These are phyloP conservation scores for Penicillium malachiteum DNA, from an alignment of 495 filamentous ascomycete genomes.

Conservation along the genomic window DNA sequence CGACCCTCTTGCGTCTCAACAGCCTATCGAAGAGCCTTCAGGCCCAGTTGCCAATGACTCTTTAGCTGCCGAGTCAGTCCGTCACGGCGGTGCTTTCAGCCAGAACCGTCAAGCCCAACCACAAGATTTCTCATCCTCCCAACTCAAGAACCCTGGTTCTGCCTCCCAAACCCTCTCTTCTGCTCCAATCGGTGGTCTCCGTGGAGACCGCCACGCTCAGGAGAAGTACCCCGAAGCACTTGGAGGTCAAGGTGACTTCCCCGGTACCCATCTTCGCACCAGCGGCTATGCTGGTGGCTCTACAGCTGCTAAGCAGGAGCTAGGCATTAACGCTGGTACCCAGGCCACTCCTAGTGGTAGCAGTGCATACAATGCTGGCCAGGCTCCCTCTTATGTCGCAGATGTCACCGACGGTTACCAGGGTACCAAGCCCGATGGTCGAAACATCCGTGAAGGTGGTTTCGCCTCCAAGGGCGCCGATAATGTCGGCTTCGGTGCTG, in stretches of 20 bases:
- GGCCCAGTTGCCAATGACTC: constrained; percentile 62
- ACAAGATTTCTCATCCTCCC: constrained; percentile 41
- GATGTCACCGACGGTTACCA: constrained; percentile 34
- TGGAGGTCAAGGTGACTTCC: constrained; percentile 50
- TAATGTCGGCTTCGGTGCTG: constrained; percentile 59
- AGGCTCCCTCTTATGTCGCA: constrained; percentile 47
- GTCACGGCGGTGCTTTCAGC: constrained; percentile 50
- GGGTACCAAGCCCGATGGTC: constrained; percentile 53
- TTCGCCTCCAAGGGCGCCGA: constrained; percentile 46
- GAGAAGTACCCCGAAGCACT: constrained; percentile 49
- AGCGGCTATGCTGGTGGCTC: constrained; percentile 47
- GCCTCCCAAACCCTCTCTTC: constrained; percentile 50
- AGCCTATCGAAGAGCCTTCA: constrained; percentile 50
- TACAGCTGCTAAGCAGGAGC: constrained; percentile 37
- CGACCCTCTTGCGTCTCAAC: constrained; percentile 45
- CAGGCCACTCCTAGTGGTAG: constrained; percentile 29
- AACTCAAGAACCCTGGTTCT: constrained; percentile 56
- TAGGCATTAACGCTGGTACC: constrained; percentile 24
- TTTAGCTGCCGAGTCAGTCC: constrained; percentile 62
- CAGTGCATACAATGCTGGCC: constrained; percentile 28
- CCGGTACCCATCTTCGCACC: constrained; percentile 37
- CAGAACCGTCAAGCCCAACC: constrained; percentile 52
- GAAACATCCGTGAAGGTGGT: constrained; percentile 55
- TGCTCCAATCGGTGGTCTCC: constrained; percentile 44
- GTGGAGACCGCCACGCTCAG: constrained; percentile 47